A percentile compares a stretch with the other conserved stretches of the same genome.
These are phyloP conservation scores for Termitomyces sp. DNA, from an alignment of 768 basidiomycete genomes.

Conservation along the genomic window DNA sequence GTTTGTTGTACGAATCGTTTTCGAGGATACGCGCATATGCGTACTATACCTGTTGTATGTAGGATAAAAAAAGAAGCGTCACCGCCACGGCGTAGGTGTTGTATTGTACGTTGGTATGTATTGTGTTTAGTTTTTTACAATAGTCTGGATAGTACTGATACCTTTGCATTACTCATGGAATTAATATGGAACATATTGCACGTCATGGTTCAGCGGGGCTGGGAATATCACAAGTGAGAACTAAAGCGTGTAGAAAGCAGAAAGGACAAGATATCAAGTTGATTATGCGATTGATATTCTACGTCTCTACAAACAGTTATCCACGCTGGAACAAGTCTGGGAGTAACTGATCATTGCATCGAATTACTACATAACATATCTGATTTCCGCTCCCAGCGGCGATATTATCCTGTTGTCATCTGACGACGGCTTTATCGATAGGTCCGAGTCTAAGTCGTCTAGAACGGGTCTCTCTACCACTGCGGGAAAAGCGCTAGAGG, in stretches of 20 bases:
- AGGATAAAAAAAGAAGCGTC: background rate
- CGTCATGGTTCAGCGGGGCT: background rate
- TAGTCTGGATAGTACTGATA: background rate
- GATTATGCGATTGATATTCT: background rate
- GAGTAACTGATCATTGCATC: background rate
- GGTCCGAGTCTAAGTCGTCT: background rate
- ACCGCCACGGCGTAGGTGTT: background rate
- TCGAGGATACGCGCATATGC: background rate
- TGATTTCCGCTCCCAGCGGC: too few species aligned
- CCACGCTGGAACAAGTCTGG: background rate
- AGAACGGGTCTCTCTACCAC: background rate
- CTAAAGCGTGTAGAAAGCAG: background rate
- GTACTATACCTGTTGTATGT: background rate
- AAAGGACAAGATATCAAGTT: background rate
- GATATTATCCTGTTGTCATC: background rate
- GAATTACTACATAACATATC: background rate
- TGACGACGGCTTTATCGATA: background rate
- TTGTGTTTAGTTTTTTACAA: background rate
- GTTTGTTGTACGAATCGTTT: background rate
- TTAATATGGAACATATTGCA: too few species aligned
- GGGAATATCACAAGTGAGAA: background rate
- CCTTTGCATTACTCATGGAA: background rate
- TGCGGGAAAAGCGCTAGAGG: background rate
- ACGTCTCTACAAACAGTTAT: background rate
- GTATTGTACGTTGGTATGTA: background rate